Base-by-base conservation (phyloP, 441 rosid genomes). In the Hura crepitans region DNA sequence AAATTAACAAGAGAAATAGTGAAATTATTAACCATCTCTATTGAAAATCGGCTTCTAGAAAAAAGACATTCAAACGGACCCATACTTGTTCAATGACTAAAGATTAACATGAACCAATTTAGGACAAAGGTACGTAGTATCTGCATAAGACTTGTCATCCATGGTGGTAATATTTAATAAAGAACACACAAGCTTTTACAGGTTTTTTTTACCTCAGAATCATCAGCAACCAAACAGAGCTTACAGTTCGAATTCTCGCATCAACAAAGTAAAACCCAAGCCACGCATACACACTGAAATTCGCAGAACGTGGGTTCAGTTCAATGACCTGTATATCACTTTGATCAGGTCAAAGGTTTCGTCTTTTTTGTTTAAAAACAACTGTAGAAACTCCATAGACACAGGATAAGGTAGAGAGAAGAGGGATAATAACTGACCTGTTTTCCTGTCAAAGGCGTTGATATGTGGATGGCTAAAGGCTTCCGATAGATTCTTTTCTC, bases 351-450 rank as follows among this genome's bases (percentile, higher is more conserved):
- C 49, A 66, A 35, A 51, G 22, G 6, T 35, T 35, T 20, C 49
- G 17, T 58, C 14, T 10, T 12, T 23, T 54, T 7, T 27, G 39
- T 27, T 2, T 9, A 42, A 42, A 42, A 42, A 42, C 2, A 39
- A 39, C 2, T 7, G 13, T 15, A 9, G 43, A 47, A 18, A 30
- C 1, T 18, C 28, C 10, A 12, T 11, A 30, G 59, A 12, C 3
- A 31, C 5, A 33, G 11, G 50, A 13, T 2, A 27, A 49, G 5
- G 11, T 50, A 1, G 73, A 27, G 25, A 60, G 11, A 5, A n/a
- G 2, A 4, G 37, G 22, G 31, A 50, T 11, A 50, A 6, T 61
- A 5, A 47, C 74, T 50, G 68, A 71, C 74, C 74, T 53, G 13
- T 50, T 53, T 42, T 23, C 5, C 6, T 8, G 42, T 70, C 31